Evolutionary conservation across 345 rosid species (phyloP), one percentile per base, ranked within the genome.

Genomic region (Theobroma cacao): DNA sequence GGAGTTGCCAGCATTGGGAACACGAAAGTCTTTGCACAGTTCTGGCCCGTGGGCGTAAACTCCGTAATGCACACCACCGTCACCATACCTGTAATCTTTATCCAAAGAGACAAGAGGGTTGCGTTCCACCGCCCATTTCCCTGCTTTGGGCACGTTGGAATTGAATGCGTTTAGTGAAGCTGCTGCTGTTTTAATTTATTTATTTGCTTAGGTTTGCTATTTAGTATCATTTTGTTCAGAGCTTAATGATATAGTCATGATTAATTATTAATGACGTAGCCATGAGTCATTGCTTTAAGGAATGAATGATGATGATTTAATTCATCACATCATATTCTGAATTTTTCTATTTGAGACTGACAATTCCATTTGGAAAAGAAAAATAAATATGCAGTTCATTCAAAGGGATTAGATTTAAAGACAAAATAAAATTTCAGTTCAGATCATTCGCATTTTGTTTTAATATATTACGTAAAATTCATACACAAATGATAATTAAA

Each of bases 51-150:
- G 56, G 73, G 36, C 55, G 56, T 26, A 13, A 45, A 45, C 1
- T 24, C 52, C 28, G 26, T 30, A 20, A 17, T 11, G 13, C 13
- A 18, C 61, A 64, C 26, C 26, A 64, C 15, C 18, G 2, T 56
- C 62, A 58, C 30, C 20, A 43, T 2, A 24, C 22, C 47, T 48
- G 59, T 50, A 70, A 70, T 73, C 65, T 22, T 73, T 73, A 36
- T 38, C 76, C 33, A 9, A 56, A 40, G 11, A 24, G n/a, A 22
- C n/a, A 41, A 66, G 34, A 34, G 5, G 5, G 24, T 38, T 56
- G 24, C 65, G 11, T 73, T 36, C 76, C 76, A 55, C 50, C 50
- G 43, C 41, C 75, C 45, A 12, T 66, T 41, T 22, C 48, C 71
- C 72, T 40, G 14, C 22, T 34, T 58, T 36, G 14, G 36, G 52